Evolutionary conservation across 148 eudicot genomes (phyloP), one percentile per base, ranked within the genome.

Genomic region (Talinum fruticosum): DNA sequence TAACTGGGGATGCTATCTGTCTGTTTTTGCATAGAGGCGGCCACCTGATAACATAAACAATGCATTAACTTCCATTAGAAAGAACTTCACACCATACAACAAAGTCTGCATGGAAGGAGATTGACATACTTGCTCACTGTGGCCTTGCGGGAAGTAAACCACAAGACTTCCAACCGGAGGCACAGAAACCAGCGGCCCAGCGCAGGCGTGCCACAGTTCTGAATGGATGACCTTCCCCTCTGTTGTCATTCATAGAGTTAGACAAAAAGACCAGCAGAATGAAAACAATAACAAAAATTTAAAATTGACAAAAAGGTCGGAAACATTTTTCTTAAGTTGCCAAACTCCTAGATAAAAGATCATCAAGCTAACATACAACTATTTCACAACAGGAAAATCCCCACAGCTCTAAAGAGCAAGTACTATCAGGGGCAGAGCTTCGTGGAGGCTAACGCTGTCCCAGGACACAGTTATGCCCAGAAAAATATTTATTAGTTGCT

Each of bases 181-280:
- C 84, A 95, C 81, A 75, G 92, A 86, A 83, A 93, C 90, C 82
- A 95, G 83, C 41, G 99, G 97, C 32, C 99, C 99, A 66, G 99
- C 99, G 84, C 99, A 95, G 72, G 99, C 97, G 85, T 95, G 99
- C 99, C 99, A 95, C 80, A 95, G 85, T 85, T 95, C 99, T 36
- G 97, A 92, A 87, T 89, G 87, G 10, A 87, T 86, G 74, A 83
- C 82, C 85, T 87, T 95, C 62, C 90, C 90, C 78, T 86, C 99
- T 95, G 89, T 79, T 69, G 45, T 71, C 80, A 87, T 65, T 15
- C 47, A 64, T 26, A 33, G 53, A 16, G 64, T 34, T 53, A 51
- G 62, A 69, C 29, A 35, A 6, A 1, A 5, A 74, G n/a, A 69
- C 36, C 32, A 44, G 16, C n/a, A 62, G 67, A 51, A 32, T 69